These are phyloP conservation scores for Macadamia integrifolia DNA, from an alignment of 164 flowering plant genomes.

Conservation along the genomic window DNA sequence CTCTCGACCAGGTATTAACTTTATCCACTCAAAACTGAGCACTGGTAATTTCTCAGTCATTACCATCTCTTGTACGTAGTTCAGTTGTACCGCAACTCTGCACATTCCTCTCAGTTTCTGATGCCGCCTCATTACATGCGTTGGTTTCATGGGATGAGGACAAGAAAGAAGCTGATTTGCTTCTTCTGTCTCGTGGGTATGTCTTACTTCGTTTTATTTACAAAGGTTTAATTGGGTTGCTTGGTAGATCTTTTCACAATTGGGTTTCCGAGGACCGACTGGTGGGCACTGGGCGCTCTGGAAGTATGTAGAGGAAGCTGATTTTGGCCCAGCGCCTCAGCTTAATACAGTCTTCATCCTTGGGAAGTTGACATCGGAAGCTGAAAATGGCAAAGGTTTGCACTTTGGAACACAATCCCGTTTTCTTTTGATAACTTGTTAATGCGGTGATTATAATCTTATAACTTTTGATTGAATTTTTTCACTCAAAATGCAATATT, in stretches of 20 bases:
- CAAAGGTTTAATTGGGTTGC: neutral
- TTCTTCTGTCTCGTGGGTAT: neutral
- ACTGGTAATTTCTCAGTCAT: neutral
- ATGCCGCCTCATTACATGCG: neutral
- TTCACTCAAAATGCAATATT: no score
- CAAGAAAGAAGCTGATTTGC: neutral
- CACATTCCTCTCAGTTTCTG: neutral
- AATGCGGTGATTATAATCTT: no score
- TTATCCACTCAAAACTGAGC: neutral
- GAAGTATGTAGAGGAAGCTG: conserved; percentile 71
- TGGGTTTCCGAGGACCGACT: conserved; percentile 29
- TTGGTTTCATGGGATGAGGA: no score
- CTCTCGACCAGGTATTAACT: conserved; percentile 42
- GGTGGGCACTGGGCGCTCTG: conserved; percentile 42
- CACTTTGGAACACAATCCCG: neutral
- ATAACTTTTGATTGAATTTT: no score
- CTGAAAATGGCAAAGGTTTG: conserved; percentile 39
- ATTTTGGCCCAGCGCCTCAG: conserved; percentile 63
- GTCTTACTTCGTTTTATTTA: neutral
- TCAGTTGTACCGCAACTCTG: neutral
- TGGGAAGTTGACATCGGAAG: conserved; percentile 34
- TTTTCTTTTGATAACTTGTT: no score
- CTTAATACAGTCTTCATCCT: conserved; percentile 48
- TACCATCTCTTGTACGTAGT: neutral
- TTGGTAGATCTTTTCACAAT: conserved; percentile 47